Percentiles rank a stretch among this genome's conserved stretches.
Evolutionary conservation across 257 asterid genomes (phyloP).

Genomic region (Lavandula angustifolia): DNA sequence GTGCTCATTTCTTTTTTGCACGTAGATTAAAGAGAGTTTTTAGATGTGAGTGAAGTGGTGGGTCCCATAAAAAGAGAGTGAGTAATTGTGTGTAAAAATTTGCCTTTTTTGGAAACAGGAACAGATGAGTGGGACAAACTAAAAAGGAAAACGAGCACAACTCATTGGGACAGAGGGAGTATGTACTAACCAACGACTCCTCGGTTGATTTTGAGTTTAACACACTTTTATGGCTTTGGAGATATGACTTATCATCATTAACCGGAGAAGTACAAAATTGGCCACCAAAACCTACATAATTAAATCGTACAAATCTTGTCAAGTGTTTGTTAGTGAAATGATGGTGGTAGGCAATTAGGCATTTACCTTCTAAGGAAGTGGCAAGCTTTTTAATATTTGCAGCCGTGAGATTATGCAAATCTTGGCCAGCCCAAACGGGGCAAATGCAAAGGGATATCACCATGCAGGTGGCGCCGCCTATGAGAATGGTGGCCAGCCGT

Average conservation of each 20-base stretch:
- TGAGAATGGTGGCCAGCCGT: slow-evolving; percentile 53
- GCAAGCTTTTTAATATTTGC: slow-evolving; percentile 52
- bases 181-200: slow-evolving; percentile 56
- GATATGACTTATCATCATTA: slow-evolving; percentile 37
- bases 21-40: too few species aligned
- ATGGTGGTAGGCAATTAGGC: background rate
- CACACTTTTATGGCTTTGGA: slow-evolving; percentile 42
- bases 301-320: too few species aligned
- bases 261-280: slow-evolving; percentile 33
- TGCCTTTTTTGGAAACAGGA: too few species aligned
- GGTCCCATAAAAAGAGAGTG: too few species aligned
- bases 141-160: too few species aligned
- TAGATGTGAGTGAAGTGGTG: too few species aligned
- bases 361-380: slow-evolving; percentile 52
- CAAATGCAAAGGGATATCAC: slow-evolving; percentile 45
- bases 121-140: too few species aligned
- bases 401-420: slow-evolving; percentile 51
- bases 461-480: slow-evolving; percentile 64
- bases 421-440: slow-evolving; percentile 92
- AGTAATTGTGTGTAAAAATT: too few species aligned
- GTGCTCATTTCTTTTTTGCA: too few species aligned
- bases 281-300: slow-evolving; percentile 46
- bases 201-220: slow-evolving; percentile 55
- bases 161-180: too few species aligned
- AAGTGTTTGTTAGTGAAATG: too few species aligned